Base-by-base conservation (phyloP, 2,329 filamentous ascomycete species). In the Neopestalotiopsis sp. region DNA sequence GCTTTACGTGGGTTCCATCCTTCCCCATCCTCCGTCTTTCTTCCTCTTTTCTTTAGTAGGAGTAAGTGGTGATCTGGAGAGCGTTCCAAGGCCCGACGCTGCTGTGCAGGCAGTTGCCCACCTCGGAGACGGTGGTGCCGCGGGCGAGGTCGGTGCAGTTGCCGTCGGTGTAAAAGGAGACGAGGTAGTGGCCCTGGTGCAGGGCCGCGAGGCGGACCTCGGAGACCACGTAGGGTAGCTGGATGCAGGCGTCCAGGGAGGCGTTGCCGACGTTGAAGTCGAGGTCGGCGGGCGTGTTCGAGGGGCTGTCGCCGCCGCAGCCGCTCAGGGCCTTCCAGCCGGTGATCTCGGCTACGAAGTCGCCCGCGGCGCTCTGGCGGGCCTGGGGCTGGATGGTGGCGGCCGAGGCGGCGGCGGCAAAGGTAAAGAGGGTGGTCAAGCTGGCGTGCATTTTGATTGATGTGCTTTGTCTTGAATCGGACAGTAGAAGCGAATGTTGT, bases 111-210 rank as follows among this genome's bases (percentile, higher is more conserved):
- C 61, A 64, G 40, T 45, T 34, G 20, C 61, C 61, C 10, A 24
- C 10, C 61, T 42, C 61, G 24, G 40, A 42, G 61, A 53, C 61
- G 14, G 61, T 64, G 40, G 61, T 64, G 40, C 61, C 61, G 40
- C 61, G 61, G 38, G 20, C 17, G 6, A 64, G 5, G 61, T 64
- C 38, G 38, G 61, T 20, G 13, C 61, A 64, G 5, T 28, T 1
- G 20, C 5, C 20, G 40, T 64, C 61, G 61, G 61, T 64, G 40
- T 49, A 64, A 6, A 49, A 64, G 2, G 40, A 53, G 40, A 64
- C 61, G 40, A 64, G 61, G 61, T 64, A 64, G 5, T 38, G 40
- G 10, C 61, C 40, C 9, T 64, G n/a, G 14, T 14, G n/a, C 20
- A 64, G 38, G 10, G 61, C 61, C 10, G n/a, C 61, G 20, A 64